Evolutionary conservation across 768 basidiomycete species (phyloP).

Genomic region (Neoboletus magnificus): DNA sequence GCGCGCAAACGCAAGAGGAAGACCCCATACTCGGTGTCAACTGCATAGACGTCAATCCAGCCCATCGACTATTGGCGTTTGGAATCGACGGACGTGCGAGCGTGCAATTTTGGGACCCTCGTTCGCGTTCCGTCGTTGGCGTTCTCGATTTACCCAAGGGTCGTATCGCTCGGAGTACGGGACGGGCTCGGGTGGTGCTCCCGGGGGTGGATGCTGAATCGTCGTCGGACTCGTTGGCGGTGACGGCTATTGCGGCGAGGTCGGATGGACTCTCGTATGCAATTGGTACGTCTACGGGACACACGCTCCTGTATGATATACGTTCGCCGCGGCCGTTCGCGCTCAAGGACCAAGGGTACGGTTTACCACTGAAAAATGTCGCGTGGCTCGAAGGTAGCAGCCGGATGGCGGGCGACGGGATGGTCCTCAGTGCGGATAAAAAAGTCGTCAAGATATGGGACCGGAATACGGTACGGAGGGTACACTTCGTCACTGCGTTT

Average conservation of each 20-base stretch:
- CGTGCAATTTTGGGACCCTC: slow-evolving; percentile 95
- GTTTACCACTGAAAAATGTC: slow-evolving; percentile 80
- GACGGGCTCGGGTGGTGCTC: slow-evolving; percentile 27
- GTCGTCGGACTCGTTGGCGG: slow-evolving; percentile 38
- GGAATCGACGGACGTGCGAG: slow-evolving; percentile 85
- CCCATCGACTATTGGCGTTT: slow-evolving; percentile 86
- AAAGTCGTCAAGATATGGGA: slow-evolving; percentile 99
- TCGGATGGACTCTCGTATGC: slow-evolving; percentile 91
- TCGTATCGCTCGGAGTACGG: slow-evolving; percentile 45
- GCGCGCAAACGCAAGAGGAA: slow-evolving; percentile 35
- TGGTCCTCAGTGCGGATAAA: slow-evolving; percentile 90
- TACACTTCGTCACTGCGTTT: background rate
- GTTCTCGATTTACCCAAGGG: slow-evolving; percentile 57
- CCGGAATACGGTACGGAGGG: slow-evolving; percentile 61
- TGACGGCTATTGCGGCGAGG: slow-evolving; percentile 84
- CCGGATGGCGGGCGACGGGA: slow-evolving; percentile 80
- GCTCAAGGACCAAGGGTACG: slow-evolving; percentile 95
- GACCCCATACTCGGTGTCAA: slow-evolving; percentile 81
- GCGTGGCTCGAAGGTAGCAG: slow-evolving; percentile 88
- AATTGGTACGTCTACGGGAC: slow-evolving; percentile 91
- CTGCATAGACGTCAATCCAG: slow-evolving; percentile 86
- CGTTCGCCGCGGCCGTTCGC: slow-evolving; percentile 81
- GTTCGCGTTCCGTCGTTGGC: slow-evolving; percentile 76
- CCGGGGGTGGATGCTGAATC: slow-evolving; percentile 35
- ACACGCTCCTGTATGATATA: slow-evolving; percentile 92